Percentiles rank a stretch among this genome's conserved stretches.
Conservation (phyloP, 768 basidiomycete species). For the Sporobolomyces phaffii region DNA sequence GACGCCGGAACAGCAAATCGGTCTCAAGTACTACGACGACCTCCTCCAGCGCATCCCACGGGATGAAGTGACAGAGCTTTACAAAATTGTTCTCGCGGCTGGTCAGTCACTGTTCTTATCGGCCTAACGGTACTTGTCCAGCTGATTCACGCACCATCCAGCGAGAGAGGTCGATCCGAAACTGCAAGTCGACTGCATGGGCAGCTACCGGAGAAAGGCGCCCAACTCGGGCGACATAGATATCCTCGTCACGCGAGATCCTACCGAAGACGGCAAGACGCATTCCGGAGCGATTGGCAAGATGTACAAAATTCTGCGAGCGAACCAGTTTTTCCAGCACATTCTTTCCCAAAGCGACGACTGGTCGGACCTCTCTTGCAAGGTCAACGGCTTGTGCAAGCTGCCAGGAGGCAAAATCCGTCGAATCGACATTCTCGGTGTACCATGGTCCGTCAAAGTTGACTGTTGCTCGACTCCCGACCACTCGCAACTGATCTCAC, state of each 20-base stretch:
- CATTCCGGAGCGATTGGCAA: constrained; percentile 39
- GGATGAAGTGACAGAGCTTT: constrained; percentile 44
- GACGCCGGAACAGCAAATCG: constrained; percentile 34
- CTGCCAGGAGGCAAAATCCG: constrained; percentile 9
- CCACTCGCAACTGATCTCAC: too few relatives aligned
- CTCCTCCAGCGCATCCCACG: constrained; percentile 47
- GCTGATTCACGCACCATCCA: neutral
- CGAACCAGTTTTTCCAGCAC: constrained; percentile 43
- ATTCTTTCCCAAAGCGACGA: constrained; percentile 14
- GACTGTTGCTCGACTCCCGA: too few relatives aligned
- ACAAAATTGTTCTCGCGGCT: constrained; percentile 26
- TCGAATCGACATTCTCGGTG: constrained; percentile 31
- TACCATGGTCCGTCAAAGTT: neutral
- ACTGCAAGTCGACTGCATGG: constrained; percentile 46
- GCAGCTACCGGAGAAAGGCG: constrained; percentile 45
- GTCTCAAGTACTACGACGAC: constrained; percentile 47
- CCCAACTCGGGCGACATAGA: constrained; percentile 47
- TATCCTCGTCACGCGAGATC: constrained; percentile 45
- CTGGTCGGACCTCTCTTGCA: constrained; percentile 5
- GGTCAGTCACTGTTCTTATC: neutral
- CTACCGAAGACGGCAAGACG: constrained; percentile 38
- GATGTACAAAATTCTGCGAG: constrained; percentile 40
- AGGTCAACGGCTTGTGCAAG: constrained; percentile 17
- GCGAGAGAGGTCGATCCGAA: constrained; percentile 43
- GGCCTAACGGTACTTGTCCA: too few relatives aligned